phyloP scores from a whole-genome alignment of 441 rosid genomes.

The Eruca vesicaria region DNA sequence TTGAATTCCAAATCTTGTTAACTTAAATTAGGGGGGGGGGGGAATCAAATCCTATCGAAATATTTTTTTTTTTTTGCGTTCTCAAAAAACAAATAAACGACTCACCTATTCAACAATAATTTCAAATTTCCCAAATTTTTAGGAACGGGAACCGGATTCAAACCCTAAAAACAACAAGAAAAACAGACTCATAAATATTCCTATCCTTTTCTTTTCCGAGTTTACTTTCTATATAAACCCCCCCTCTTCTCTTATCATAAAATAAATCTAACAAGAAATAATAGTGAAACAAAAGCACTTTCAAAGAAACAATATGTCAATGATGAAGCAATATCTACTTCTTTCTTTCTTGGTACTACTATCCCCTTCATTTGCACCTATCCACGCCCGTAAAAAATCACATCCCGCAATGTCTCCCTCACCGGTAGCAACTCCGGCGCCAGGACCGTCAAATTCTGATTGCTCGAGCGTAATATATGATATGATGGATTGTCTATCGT shows the following conservation, averaged over 20 bases:
- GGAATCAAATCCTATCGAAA: neutral
- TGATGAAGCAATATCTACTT: constrained; percentile 7
- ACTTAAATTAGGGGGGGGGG: too few species aligned
- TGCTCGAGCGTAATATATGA: constrained; percentile 47
- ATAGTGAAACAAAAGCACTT: neutral
- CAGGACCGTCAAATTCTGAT: constrained; percentile 45
- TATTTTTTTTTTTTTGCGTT: too few species aligned
- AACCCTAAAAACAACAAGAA: neutral
- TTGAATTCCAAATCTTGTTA: too few species aligned
- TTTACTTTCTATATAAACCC: constrained; percentile 5
- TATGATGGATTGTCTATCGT: constrained; percentile 69
- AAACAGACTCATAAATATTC: neutral
- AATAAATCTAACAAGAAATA: neutral
- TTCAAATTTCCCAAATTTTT: neutral
- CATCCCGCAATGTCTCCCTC: neutral
- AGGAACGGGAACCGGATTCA: constrained; percentile 15
- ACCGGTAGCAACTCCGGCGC: constrained; percentile 1
- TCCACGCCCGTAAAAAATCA: constrained; percentile 6
- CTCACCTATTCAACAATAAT: neutral
- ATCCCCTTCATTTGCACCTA: constrained; percentile 15
- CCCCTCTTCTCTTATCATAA: neutral
- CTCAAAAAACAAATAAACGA: neutral
- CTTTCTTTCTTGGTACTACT: neutral
- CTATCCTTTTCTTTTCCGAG: neutral
- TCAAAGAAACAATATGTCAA: neutral